phyloP scores from a whole-genome alignment of 305 asterid genomes.

The Solanum aculeatissimum region DNA sequence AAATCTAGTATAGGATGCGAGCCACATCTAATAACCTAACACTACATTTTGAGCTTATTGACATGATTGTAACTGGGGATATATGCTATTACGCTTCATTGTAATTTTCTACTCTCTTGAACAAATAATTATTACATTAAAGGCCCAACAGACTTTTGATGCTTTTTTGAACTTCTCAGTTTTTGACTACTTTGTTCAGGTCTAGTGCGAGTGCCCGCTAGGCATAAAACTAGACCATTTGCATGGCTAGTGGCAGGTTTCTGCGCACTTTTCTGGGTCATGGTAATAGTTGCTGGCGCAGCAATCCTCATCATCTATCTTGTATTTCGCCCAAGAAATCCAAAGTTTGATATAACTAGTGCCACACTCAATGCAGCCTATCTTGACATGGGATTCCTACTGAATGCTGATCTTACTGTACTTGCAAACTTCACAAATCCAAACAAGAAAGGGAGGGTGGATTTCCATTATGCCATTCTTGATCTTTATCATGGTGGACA shows the following conservation, averaged over 20 bases:
- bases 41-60: background rate
- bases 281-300: conserved; percentile 61
- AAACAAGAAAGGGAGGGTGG: conserved; percentile 68
- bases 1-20: background rate
- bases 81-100: background rate
- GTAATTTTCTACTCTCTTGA: background rate
- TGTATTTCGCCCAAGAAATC: conserved; percentile 60
- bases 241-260: conserved; percentile 76
- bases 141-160: background rate
- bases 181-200: background rate
- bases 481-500: conserved; percentile 44
- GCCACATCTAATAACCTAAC: background rate
- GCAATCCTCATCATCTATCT: conserved; percentile 60
- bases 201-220: conserved; percentile 4
- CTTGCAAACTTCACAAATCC: conserved; percentile 88
- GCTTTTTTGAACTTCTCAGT: background rate
- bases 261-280: conserved; percentile 72
- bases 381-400: conserved; percentile 83
- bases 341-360: conserved; percentile 64
- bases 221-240: conserved; percentile 39
- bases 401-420: conserved; percentile 65
- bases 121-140: background rate
- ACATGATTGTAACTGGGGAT: background rate
- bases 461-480: conserved; percentile 49
- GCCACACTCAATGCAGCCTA: conserved; percentile 77